A percentile compares a stretch with the other conserved stretches of the same genome.
Conservation (phyloP, 2,329 filamentous ascomycete species). For the Fusarium sp. region DNA sequence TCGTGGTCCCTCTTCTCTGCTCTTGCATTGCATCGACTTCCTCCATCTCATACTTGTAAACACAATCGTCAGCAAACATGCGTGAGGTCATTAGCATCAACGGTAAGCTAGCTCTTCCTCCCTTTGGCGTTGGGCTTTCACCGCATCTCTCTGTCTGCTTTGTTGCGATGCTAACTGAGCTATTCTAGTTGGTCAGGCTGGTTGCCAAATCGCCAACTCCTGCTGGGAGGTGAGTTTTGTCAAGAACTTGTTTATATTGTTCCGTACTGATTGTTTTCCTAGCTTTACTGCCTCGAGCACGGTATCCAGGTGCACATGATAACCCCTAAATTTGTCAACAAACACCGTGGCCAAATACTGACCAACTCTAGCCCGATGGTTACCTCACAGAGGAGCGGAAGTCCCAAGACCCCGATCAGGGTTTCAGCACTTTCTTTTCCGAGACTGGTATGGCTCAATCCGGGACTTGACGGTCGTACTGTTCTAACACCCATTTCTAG, state of each 20-base stretch:
- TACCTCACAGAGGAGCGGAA: slow-evolving; percentile 99
- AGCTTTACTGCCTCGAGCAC: slow-evolving; percentile 99
- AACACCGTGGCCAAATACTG: slow-evolving; percentile 19
- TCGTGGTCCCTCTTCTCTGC: slow-evolving; percentile 43
- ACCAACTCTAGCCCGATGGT: slow-evolving; percentile 81
- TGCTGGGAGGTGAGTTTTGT: slow-evolving; percentile 94
- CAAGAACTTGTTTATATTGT: slow-evolving; percentile 35
- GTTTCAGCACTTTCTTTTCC: slow-evolving; percentile 99
- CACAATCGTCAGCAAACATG: slow-evolving; percentile 69
- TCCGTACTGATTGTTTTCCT: slow-evolving; percentile 36
- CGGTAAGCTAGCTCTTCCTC: slow-evolving; percentile 71
- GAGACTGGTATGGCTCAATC: slow-evolving; percentile 80
- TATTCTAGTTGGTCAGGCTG: slow-evolving; percentile 92
- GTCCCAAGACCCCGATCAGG: slow-evolving; percentile 88
- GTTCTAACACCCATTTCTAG: slow-evolving; percentile 56
- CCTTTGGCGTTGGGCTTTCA: slow-evolving; percentile 46
- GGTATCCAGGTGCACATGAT: slow-evolving; percentile 84
- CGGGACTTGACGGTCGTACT: neutral
- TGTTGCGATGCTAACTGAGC: slow-evolving; percentile 59
- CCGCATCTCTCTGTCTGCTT: slow-evolving; percentile 50
- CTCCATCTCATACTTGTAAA: slow-evolving; percentile 38
- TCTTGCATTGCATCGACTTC: slow-evolving; percentile 47
- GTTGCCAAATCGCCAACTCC: slow-evolving; percentile 99
- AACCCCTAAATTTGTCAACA: slow-evolving; percentile 37
- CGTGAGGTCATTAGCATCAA: slow-evolving; percentile 99